Evolutionary conservation across 306 rosid genomes (phyloP), one percentile per base, ranked within the genome.

Genomic region (Biancaea sappan): DNA sequence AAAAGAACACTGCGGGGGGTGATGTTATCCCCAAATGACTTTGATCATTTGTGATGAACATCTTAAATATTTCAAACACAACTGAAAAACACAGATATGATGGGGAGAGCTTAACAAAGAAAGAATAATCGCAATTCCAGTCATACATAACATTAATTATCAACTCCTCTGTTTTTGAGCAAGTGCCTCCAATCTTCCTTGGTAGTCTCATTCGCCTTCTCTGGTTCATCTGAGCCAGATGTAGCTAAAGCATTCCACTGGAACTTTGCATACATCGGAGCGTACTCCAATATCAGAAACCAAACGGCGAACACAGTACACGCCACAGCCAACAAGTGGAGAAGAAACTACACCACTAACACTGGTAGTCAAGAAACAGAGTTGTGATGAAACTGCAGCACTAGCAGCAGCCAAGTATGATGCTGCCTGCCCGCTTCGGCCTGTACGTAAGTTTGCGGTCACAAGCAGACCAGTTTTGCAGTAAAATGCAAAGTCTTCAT

Each of bases 391-490:
- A 60, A 79, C 70, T 16, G 86, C 62, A 19, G 88, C 46, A 83
- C 81, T 78, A 26, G 86, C 81, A 21, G 90, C 94, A 24, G 92
- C 90, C 18, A 88, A 32, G 70, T 52, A 48, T 14, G 96, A 88
- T 1, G 92, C 85, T 11, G 85, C 88, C 81, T 91, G 94, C 54
- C 94, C 96, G 6, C 97, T 89, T 70, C 94, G 69, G 61, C 97
- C 96, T 18, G 85, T 86, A 5, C 92, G 82, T 54, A 87, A 64
- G 83, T 52, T 72, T 10, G 94, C 79, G 75, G 6, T 22, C 34
- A 91, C 79, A 51, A 94, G 96, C 77, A 89, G 80, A 19, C 97
- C 91, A 22, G 98, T 94, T 79, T 94, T 91, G 85, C 97, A 93
- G 83, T 93, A 93, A 41, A 89, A 84, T 7, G 97, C 97, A 48